phyloP scores from a whole-genome alignment of 345 rosid genomes.

The Turritis glabra region DNA sequence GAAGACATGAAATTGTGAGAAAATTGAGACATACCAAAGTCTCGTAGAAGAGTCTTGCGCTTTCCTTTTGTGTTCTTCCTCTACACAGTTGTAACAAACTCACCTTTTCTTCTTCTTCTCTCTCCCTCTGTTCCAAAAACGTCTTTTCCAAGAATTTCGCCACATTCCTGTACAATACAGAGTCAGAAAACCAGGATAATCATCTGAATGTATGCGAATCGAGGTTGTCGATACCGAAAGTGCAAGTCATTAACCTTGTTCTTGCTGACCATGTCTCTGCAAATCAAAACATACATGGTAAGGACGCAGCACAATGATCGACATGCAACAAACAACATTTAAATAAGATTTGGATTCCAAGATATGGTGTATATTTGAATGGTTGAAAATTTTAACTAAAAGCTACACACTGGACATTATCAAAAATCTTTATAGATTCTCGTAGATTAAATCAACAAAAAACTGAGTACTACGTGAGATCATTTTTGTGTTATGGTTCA shows the following conservation, averaged over 20 bases:
- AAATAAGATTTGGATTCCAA: background rate
- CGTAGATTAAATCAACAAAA: no score
- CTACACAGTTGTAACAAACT: slow-evolving; percentile 49
- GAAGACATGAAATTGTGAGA: background rate
- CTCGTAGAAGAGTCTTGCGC: slow-evolving; percentile 81
- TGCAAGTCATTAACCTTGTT: slow-evolving; percentile 42
- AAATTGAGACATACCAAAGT: slow-evolving; percentile 58
- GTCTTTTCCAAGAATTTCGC: slow-evolving; percentile 47
- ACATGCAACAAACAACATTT: slow-evolving; percentile 19
- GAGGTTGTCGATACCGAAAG: slow-evolving; percentile 1
- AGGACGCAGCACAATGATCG: slow-evolving; percentile 13
- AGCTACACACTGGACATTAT: no score
- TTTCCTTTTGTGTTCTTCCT: slow-evolving; percentile 61
- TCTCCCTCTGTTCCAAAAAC: slow-evolving; percentile 43
- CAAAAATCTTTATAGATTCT: no score
- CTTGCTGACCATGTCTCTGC: slow-evolving; percentile 72
- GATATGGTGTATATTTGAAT: background rate
- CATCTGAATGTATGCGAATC: background rate
- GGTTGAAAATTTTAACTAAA: background rate
- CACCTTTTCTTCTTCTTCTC: slow-evolving; percentile 52
- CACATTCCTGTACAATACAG: slow-evolving; percentile 61
- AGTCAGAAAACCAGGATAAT: slow-evolving; percentile 27
- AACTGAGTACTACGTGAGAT: no score
- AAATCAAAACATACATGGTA: slow-evolving; percentile 24
- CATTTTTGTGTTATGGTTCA: no score